Evolutionary conservation across 2,329 filamentous ascomycete genomes (phyloP).

Genomic region (Ilyonectria sp.): DNA sequence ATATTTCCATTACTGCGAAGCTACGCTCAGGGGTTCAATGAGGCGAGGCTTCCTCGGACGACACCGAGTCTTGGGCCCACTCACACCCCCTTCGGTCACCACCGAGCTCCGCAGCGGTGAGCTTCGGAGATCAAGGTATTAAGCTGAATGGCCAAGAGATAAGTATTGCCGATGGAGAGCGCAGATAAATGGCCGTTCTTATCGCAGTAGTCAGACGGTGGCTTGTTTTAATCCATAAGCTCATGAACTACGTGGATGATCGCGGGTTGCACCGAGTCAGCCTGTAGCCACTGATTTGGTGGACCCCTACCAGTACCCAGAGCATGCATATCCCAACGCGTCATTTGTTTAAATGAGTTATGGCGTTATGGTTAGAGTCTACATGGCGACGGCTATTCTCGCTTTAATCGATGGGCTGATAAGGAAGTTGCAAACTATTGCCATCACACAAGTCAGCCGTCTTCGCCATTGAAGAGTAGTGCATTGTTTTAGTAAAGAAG

Average conservation of each 20-base stretch:
- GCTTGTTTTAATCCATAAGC: background rate
- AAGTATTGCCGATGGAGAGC: background rate
- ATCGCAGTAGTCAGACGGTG: background rate
- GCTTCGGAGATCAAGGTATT: background rate
- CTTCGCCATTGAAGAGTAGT: background rate
- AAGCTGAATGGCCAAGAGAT: background rate
- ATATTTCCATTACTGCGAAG: background rate
- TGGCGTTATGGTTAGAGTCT: background rate
- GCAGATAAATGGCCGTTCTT: background rate
- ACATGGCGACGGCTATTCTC: too few relatives aligned
- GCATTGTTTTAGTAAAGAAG: background rate
- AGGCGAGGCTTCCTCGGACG: background rate
- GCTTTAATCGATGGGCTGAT: too few relatives aligned
- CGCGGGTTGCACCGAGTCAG: background rate
- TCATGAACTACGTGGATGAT: background rate
- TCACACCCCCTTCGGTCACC: background rate
- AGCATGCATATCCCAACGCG: too few relatives aligned
- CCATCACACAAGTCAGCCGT: background rate
- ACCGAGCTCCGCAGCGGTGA: constrained; percentile 1
- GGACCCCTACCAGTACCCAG: too few relatives aligned
- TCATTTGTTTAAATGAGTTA: too few relatives aligned
- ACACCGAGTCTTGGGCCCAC: background rate
- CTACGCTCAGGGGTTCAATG: background rate
- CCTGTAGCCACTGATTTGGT: background rate
- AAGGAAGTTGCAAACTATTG: background rate